Conservation (phyloP, 1,284 basidiomycete species). For the Trametes versicolor region DNA sequence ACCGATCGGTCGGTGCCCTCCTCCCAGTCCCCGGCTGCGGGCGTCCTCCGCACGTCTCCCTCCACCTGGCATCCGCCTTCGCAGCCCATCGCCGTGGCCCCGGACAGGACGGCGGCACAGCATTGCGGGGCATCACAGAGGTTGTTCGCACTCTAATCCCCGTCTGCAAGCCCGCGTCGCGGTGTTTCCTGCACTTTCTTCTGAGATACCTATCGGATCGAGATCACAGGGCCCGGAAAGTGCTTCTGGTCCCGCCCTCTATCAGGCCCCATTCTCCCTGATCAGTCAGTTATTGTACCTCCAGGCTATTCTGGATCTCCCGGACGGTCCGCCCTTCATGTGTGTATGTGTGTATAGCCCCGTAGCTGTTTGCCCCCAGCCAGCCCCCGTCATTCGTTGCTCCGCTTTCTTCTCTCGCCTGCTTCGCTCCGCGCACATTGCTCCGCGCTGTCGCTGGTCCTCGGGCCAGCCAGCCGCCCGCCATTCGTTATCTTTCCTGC, state of each 20-base stretch:
- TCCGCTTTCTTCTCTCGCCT: not conserved
- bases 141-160: conserved; percentile 13
- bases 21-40: not conserved
- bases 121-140: conserved; percentile 19
- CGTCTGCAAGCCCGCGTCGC: not conserved
- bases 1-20: not conserved
- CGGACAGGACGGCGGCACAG: conserved; percentile 4
- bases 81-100: not conserved
- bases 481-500: not conserved
- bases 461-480: not conserved
- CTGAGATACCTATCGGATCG: not conserved
- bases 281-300: not conserved
- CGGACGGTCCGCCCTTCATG: conserved; percentile 9
- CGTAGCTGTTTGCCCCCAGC: not conserved
- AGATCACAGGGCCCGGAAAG: not conserved
- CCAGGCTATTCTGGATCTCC: conserved; percentile 8
- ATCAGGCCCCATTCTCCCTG: not conserved
- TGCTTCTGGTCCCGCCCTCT: conserved; percentile 2
- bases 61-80: not conserved
- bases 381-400: not conserved
- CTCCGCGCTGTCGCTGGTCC: not conserved
- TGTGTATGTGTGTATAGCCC: not conserved
- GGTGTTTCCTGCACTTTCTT: not conserved
- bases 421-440: not conserved
- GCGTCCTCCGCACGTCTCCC: not conserved